Conservation (phyloP, 2,329 filamentous ascomycete species). For the Aaosphaeria pasadenensis region DNA sequence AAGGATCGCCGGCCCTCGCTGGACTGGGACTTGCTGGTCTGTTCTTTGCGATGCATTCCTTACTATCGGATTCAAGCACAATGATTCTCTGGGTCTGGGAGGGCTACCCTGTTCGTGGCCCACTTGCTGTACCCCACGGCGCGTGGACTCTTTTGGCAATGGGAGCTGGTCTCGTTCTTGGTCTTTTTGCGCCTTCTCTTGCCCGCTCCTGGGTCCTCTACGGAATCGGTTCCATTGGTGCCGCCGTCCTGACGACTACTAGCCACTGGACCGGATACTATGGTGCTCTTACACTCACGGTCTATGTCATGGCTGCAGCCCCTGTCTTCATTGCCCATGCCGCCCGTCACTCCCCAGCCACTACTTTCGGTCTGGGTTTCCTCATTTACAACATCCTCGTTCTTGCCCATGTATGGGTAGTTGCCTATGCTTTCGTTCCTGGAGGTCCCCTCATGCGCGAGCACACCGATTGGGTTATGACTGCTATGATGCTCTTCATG, state of each 20-base stretch:
- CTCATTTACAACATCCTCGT: conserved; percentile 90
- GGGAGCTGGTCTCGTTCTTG: conserved; percentile 74
- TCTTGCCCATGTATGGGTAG: conserved; percentile 98
- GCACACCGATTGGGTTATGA: conserved; percentile 95
- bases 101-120: conserved; percentile 86
- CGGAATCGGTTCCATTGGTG: conserved; percentile 73
- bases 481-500: conserved; percentile 76
- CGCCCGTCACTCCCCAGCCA: conserved; percentile 70
- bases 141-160: conserved; percentile 83
- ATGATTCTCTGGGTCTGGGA: conserved; percentile 99
- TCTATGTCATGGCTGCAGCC: conserved; percentile 78
- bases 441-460: conserved; percentile 90
- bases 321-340: conserved; percentile 74
- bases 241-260: conserved; percentile 71
- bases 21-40: conserved; percentile 78
- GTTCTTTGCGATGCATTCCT: conserved; percentile 85
- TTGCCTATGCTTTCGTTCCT: conserved; percentile 96
- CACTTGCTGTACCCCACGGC: conserved; percentile 84
- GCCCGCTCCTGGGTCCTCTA: conserved; percentile 77
- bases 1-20: conserved; percentile 67
- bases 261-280: conserved; percentile 88
- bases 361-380: conserved; percentile 85
- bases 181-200: conserved; percentile 69
- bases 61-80: conserved; percentile 94
- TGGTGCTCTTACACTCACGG: conserved; percentile 70